Evolutionary conservation across 225 moss, liverwort and hornwort genomes (phyloP), one percentile per base, ranked within the genome.

Genomic region (Ulota crispa): DNA sequence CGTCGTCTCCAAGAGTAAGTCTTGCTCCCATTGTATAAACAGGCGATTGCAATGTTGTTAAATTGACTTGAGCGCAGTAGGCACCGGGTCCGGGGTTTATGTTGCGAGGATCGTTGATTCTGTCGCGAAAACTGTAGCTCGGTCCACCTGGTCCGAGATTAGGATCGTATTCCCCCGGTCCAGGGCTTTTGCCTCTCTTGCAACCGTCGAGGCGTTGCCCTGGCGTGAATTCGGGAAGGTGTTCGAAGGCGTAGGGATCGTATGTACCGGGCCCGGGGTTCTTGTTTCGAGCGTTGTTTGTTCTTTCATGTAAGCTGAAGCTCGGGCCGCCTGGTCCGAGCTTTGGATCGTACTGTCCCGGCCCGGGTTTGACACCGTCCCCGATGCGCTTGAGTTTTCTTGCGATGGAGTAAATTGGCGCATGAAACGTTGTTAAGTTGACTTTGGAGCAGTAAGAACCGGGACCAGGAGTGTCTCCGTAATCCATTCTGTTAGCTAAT

Each of bases 341-440:
- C 54, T 70, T 75, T 6, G 75, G 75, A 54, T 80, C 63, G 41
- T 84, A 84, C 14, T 75, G 79, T 31, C 70, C 84, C 20, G 84
- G 84, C 52, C 80, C 80, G 31, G 80, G 75, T 34, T 84, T 76
- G 55, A 45, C 34, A 63, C 64, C 70, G 34, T 76, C 80, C 43
- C 76, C 64, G 42, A 24, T 5, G 19, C 24, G 9, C 20, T 70
- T 70, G 32, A 80, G 70, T 34, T 64, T 84, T 70, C 70, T 45
- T 42, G 80, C 80, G 15, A 85, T 55, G 55, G 70, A 70, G 70
- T 70, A 80, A 54, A 85, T 21, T 12, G 84, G 84, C 64, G 84
- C 31, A 6, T 76, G 80, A 43, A 70, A 55, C 9, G 84, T 76
- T 64, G 76, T 70, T 45, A 76, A 64, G 42, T 70, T 15, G n/a